phyloP scores from a whole-genome alignment of 768 basidiomycete genomes.

The Lactarius sanguifluus region DNA sequence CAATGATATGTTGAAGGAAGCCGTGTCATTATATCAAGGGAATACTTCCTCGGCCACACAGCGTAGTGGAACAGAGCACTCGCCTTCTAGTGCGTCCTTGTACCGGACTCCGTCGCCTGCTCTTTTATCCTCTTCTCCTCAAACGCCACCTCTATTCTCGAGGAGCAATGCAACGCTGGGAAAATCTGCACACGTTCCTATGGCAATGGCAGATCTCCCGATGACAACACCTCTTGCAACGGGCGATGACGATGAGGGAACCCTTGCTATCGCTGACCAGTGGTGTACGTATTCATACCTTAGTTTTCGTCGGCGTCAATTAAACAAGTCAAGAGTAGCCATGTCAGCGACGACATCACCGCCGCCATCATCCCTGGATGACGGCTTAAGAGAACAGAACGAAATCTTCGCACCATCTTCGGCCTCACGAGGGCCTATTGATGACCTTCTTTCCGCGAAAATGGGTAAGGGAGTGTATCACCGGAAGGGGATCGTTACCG shows the following conservation, averaged over 20 bases:
- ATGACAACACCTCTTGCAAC: not conserved
- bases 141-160: conserved; percentile 21
- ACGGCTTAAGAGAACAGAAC: not conserved
- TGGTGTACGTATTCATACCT: conserved; percentile 14
- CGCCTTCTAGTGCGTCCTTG: not conserved
- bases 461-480: conserved; percentile 20
- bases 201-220: conserved; percentile 15
- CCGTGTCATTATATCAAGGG: conserved; percentile 1
- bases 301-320: conserved; percentile 1
- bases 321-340: conserved; percentile 1
- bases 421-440: conserved; percentile 4
- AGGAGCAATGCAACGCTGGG: not conserved
- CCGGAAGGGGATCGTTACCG: not conserved
- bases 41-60: conserved; percentile 8
- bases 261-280: conserved; percentile 5
- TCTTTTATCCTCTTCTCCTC: not conserved
- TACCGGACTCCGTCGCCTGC: conserved; percentile 16
- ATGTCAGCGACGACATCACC: conserved; percentile 3
- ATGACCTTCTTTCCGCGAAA: conserved; percentile 9
- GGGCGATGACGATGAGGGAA: not conserved
- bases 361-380: conserved; percentile 1
- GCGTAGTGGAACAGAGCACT: not conserved
- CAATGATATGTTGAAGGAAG: not conserved
- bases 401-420: conserved; percentile 9
- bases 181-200: not conserved